phyloP scores from a whole-genome alignment of 768 basidiomycete genomes.

The Lactifluus hygrophoroides region DNA sequence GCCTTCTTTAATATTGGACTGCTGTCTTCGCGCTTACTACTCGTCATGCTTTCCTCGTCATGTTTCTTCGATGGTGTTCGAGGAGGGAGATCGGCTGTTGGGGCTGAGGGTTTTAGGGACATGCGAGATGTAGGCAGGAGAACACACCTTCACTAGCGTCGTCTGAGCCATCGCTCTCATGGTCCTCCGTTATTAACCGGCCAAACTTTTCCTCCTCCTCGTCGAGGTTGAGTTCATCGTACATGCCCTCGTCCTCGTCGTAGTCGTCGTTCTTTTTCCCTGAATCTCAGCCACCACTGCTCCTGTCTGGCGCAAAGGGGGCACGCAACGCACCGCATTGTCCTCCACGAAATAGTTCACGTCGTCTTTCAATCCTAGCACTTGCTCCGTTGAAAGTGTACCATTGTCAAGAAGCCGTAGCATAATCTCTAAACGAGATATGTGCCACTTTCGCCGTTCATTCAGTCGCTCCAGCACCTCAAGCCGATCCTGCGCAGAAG shows the following conservation, averaged over 20 bases:
- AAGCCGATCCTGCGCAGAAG: slow-evolving; percentile 57
- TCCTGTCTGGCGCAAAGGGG: background rate
- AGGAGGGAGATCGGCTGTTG: slow-evolving; percentile 46
- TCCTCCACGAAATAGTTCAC: slow-evolving; percentile 94
- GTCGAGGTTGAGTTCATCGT: slow-evolving; percentile 94
- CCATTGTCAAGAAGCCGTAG: slow-evolving; percentile 92
- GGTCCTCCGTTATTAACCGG: slow-evolving; percentile 62
- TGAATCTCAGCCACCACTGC: background rate
- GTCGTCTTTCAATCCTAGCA: slow-evolving; percentile 81
- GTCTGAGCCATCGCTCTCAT: slow-evolving; percentile 72
- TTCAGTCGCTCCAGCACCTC: slow-evolving; percentile 84
- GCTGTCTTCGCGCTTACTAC: slow-evolving; percentile 69
- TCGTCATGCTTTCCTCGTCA: slow-evolving; percentile 69
- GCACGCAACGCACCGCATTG: slow-evolving; percentile 65
- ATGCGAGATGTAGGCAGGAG: background rate
- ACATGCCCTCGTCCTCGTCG: slow-evolving; percentile 94
- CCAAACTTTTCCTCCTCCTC: slow-evolving; percentile 96
- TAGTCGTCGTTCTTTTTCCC: slow-evolving; percentile 85
- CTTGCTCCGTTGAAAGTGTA: slow-evolving; percentile 72
- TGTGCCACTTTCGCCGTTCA: slow-evolving; percentile 93
- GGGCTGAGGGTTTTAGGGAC: slow-evolving; percentile 6
- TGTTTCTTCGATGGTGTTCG: slow-evolving; percentile 65
- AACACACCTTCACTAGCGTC: slow-evolving; percentile 59
- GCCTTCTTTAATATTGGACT: slow-evolving; percentile 72
- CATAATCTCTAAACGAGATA: slow-evolving; percentile 86